Evolutionary conservation across 768 basidiomycete genomes (phyloP), one percentile per base, ranked within the genome.

Genomic region (Kwoniella botswanensis): DNA sequence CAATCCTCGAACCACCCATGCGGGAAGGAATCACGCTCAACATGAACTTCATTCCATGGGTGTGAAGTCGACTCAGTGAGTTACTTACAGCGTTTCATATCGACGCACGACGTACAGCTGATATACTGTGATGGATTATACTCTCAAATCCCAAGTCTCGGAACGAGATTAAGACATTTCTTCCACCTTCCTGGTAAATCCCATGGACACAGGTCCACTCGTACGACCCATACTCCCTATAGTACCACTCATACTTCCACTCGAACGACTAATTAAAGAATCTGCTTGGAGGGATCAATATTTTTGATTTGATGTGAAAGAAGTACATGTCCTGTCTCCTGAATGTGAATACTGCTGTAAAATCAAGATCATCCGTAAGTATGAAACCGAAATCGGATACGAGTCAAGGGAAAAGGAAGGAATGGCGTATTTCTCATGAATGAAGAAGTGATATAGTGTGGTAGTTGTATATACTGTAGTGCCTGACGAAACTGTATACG

Each of bases 1-100:
- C 22, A 76, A 74, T 35, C 76, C 76, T 17, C 71, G 76, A 17
- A 76, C 76, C 12, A 76, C 76, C 24, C 63, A 67, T 50, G 58
- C 57, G 12, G 76, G 76, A 1, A 64, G 73, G 4, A 24, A 22
- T 44, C 66, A 72, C 12, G 76, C 76, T 21, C 24, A 71, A 46
- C 65, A 69, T 7, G 60, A 76, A 55, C 57, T 76, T 18, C 52
- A 50, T 13, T 42, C 57, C 1, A 76, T 76, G 76, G 68, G 71
- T 26, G 76, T 67, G 2, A 72, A 44, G 44, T 53, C 75, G 3
- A 74, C 60, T 42, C 67, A 67, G 75, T 74, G 6, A 56, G 75
- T 69, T 2, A 3, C 46, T 6, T 50, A 6, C 35, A 35, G 35
- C 35, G 35, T 7, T 35, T 35, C 35, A 35, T 35, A 7, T 35